phyloP scores from a whole-genome alignment of 2,329 filamentous ascomycete genomes.

The Trichophyton schoenleinii region DNA sequence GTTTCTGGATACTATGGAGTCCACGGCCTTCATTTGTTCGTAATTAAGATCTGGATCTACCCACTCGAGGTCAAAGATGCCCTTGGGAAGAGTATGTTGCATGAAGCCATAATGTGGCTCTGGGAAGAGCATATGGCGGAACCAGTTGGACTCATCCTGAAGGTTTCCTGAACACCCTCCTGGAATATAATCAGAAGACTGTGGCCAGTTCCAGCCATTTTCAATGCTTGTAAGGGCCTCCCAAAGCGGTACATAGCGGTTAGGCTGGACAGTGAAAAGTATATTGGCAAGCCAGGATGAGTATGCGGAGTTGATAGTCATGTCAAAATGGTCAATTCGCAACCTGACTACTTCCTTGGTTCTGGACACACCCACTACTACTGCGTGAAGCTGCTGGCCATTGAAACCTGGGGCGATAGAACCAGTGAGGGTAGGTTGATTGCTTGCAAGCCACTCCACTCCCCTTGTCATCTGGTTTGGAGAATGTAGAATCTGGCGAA shows the following conservation, averaged over 20 bases:
- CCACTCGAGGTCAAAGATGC: slow-evolving; percentile 23
- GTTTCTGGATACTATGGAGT: slow-evolving; percentile 27
- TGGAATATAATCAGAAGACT: slow-evolving; percentile 36
- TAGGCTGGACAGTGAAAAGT: slow-evolving; percentile 14
- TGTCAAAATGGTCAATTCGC: slow-evolving; percentile 13
- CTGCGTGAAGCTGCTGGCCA: slow-evolving; percentile 16
- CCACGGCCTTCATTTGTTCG: slow-evolving; percentile 37
- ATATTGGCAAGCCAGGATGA: slow-evolving; percentile 15
- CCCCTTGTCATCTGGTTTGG: slow-evolving; percentile 12
- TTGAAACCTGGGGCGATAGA: slow-evolving; percentile 17
- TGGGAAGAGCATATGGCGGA: slow-evolving; percentile 35
- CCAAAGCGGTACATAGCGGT: slow-evolving; percentile 14
- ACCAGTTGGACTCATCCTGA: slow-evolving; percentile 13
- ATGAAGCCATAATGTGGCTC: slow-evolving; percentile 23
- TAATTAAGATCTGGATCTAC: slow-evolving; percentile 35
- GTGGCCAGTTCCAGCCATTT: slow-evolving; percentile 38
- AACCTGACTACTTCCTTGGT: slow-evolving; percentile 15
- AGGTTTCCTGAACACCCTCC: slow-evolving; percentile 23
- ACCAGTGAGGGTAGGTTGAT: slow-evolving; percentile 12
- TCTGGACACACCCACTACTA: slow-evolving; percentile 16
- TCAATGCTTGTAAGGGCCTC: slow-evolving; percentile 13
- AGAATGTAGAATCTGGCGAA: slow-evolving; percentile 18
- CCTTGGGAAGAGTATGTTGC: slow-evolving; percentile 29
- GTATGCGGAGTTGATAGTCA: background rate
- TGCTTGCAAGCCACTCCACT: slow-evolving; percentile 13